Base-by-base conservation (phyloP, 352 stramenopile species). In the Pythium graminicola region DNA sequence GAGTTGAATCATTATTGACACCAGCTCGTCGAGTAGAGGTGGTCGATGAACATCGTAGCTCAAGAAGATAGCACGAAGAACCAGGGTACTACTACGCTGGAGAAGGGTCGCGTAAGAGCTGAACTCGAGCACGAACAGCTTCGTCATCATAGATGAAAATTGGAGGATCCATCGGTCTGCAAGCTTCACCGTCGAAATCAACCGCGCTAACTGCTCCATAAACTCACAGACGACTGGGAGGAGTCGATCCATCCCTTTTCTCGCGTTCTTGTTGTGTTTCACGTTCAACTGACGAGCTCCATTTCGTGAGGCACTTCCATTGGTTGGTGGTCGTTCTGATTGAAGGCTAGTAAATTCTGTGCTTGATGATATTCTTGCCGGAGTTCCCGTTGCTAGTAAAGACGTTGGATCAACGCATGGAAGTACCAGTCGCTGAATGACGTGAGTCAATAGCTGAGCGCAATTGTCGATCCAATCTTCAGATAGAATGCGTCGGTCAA, bases 391-490 rank as follows among this genome's bases (percentile, higher is more conserved):
- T 40, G 48, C 54, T 35, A 67, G 70, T n/a, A 64, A 69, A 13
- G 65, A 73, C 2, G 56, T 69, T 20, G 73, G 72, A 51, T 93
- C 81, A 27, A 94, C 78, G 40, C 67, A 86, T 16, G 80, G 80
- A 26, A 90, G 62, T 16, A 93, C 54, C 23, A 90, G 24, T 23
- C 61, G 64, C 10, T 82, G 72, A 38, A 88, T 62, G 1, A 73
- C 48, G 27, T 85, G 72, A 42, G 73, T 74, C 14, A 93, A 58
- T 11, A 92, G 53, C 51, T 81, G 63, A 24, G 86, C 71, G 47
- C 79, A 95, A 38, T 86, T 83, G 28, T 93, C 76, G 50, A 95
- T 90, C 11, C 23, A 74, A n/a, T 93, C 85, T 55, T 95, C 85
- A 0, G 82, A 89, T 0, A 95, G 60, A 46, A 86, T 50, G 28